These are phyloP conservation scores for Artemisia princeps DNA, from an alignment of 140 eudicot genomes.

Conservation along the genomic window DNA sequence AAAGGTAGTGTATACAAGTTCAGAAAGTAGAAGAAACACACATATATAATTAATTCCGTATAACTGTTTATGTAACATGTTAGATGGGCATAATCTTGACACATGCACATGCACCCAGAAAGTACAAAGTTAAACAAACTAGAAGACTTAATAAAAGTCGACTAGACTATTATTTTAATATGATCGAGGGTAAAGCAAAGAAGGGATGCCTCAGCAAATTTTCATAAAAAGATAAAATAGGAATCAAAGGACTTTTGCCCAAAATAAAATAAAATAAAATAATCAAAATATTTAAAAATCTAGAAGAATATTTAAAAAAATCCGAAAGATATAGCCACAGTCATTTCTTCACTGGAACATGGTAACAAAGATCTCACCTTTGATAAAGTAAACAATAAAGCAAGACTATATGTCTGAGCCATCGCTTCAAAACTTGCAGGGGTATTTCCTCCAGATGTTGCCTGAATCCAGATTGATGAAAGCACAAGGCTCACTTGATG, in stretches of 20 bases:
- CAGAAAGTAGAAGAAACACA: conserved; percentile 3
- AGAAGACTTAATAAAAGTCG: neutral
- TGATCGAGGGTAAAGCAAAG: conserved; percentile 8
- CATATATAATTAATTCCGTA: neutral
- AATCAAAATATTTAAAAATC: too few relatives aligned
- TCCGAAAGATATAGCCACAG: too few relatives aligned
- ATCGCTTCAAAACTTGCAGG: conserved; percentile 66
- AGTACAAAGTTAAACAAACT: conserved; percentile 1
- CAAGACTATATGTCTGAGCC: conserved; percentile 65
- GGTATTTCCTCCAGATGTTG: conserved; percentile 42
- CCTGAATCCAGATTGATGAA: conserved; percentile 82
- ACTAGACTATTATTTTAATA: neutral
- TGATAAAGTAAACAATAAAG: conserved; percentile 49
- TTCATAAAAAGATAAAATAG: neutral
- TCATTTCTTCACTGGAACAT: too few relatives aligned
- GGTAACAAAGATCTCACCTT: conserved; percentile 39
- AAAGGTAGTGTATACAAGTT: conserved; percentile 4
- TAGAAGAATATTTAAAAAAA: too few relatives aligned
- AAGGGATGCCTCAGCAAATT: neutral
- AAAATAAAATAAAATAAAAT: too few relatives aligned
- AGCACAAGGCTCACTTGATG: conserved; percentile 81
- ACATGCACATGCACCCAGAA: neutral
- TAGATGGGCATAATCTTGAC: conserved; percentile 8
- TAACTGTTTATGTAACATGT: neutral
- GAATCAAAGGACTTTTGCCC: neutral